These are phyloP conservation scores for Pseudohalonectria lignicola DNA, from an alignment of 2,329 filamentous ascomycete genomes.

Conservation along the genomic window DNA sequence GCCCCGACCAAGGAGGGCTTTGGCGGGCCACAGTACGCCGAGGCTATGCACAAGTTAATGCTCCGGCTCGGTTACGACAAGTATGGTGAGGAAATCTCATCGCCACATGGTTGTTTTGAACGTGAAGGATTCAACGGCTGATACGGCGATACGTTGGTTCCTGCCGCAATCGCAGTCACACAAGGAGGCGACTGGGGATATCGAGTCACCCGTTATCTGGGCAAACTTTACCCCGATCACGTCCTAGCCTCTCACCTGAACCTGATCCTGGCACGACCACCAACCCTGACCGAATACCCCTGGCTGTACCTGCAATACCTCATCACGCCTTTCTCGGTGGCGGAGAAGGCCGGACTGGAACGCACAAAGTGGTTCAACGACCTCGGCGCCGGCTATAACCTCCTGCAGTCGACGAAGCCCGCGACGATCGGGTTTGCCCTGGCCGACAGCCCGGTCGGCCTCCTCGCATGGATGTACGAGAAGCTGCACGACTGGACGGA, in stretches of 20 bases:
- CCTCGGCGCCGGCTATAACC: slow-evolving; percentile 47
- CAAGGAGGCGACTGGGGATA: slow-evolving; percentile 66
- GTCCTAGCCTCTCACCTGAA: slow-evolving; percentile 54
- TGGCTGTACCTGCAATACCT: slow-evolving; percentile 45
- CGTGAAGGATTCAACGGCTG: not conserved
- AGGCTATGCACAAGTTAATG: slow-evolving; percentile 60
- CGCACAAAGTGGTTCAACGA: slow-evolving; percentile 53
- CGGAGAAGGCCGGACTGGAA: slow-evolving; percentile 38
- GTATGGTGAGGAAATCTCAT: slow-evolving; percentile 31
- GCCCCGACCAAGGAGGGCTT: slow-evolving; percentile 39
- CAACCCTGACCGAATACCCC: slow-evolving; percentile 39
- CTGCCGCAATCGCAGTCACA: slow-evolving; percentile 17
- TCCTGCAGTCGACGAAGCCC: slow-evolving; percentile 55
- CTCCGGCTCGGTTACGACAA: slow-evolving; percentile 50
- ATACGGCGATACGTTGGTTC: too few species aligned
- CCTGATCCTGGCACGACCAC: slow-evolving; percentile 32
- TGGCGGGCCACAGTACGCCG: slow-evolving; percentile 47
- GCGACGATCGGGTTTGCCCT: slow-evolving; percentile 62
- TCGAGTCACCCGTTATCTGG: slow-evolving; percentile 51
- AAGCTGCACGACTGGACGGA: slow-evolving; percentile 65
- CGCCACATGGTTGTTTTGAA: too few species aligned
- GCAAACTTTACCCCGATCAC: slow-evolving; percentile 43
- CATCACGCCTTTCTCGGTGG: slow-evolving; percentile 37
- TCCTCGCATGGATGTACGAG: slow-evolving; percentile 72
- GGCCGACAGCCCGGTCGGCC: slow-evolving; percentile 56